Evolutionary conservation across 2,329 filamentous ascomycete genomes (phyloP).

Genomic region (Aspergillus transmontanensis): DNA sequence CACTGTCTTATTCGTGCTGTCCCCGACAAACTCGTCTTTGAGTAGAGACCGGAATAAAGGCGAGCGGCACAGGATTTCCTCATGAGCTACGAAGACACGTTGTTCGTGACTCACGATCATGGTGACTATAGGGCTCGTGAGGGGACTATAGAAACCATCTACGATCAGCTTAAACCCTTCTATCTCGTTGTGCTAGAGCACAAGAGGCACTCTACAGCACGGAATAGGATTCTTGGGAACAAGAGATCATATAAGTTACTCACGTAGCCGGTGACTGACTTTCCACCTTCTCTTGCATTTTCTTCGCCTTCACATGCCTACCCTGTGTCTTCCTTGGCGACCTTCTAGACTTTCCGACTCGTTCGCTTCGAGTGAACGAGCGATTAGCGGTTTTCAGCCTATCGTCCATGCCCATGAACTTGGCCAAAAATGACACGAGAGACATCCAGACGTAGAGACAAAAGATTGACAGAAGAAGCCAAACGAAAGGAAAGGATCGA

Average conservation of each 20-base stretch:
- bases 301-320: conserved; percentile 81
- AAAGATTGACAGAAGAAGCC: conserved; percentile 37
- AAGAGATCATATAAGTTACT: conserved; percentile 14
- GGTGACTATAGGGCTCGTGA: conserved; percentile 78
- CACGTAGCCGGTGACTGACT: conserved; percentile 52
- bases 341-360: conserved; percentile 85
- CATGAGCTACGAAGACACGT: conserved; percentile 91
- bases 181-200: background rate
- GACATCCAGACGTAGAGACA: conserved; percentile 53
- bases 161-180: conserved; percentile 2
- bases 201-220: background rate
- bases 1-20: conserved; percentile 73
- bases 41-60: conserved; percentile 78
- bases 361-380: conserved; percentile 81
- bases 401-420: conserved; percentile 28
- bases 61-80: conserved; percentile 85
- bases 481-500: conserved; percentile 44
- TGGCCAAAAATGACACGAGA: conserved; percentile 42
- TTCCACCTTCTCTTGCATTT: conserved; percentile 82
- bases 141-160: conserved; percentile 40
- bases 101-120: conserved; percentile 81
- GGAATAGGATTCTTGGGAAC: background rate
- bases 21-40: conserved; percentile 72
- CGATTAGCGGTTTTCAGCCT: conserved; percentile 81
- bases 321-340: conserved; percentile 73